A percentile compares a stretch with the other conserved stretches of the same genome.
Evolutionary conservation across 176 grass and related monocot species (phyloP).

Genomic region (Hyparrhenia diplandra): DNA sequence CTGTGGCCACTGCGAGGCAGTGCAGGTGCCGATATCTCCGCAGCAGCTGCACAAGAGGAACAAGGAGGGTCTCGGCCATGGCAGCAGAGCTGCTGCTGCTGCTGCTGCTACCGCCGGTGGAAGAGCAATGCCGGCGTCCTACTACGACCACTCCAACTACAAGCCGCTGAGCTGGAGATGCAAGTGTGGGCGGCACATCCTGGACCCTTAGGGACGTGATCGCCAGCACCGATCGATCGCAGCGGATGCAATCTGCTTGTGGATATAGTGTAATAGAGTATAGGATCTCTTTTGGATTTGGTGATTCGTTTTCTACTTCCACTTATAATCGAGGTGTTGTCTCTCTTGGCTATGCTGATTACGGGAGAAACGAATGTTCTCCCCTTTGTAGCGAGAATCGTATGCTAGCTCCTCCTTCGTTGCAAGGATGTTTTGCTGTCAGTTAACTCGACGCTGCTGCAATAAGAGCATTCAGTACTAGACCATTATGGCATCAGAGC

Average conservation of each 20-base stretch:
- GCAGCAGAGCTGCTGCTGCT: conserved; percentile 1
- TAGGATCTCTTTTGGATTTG: not conserved
- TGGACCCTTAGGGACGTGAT: conserved; percentile 38
- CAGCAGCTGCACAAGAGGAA: conserved; percentile 14
- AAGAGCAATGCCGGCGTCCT: conserved; percentile 28
- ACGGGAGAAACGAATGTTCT: too few species aligned
- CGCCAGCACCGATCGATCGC: too few species aligned
- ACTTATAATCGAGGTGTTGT: not conserved
- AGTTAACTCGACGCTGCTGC: not conserved
- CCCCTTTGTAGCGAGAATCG: not conserved
- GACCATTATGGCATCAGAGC: not conserved
- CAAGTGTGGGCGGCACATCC: conserved; percentile 52
- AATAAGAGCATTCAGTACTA: not conserved
- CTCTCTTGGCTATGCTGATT: not conserved
- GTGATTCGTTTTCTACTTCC: not conserved
- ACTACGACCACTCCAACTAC: conserved; percentile 69
- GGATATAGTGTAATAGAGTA: conserved; percentile 24
- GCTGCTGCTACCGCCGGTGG: not conserved
- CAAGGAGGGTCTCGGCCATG: conserved; percentile 23
- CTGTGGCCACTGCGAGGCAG: conserved; percentile 56
- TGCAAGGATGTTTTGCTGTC: not conserved
- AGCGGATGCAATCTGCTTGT: not conserved
- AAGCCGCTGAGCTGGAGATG: conserved; percentile 70
- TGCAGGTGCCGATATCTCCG: conserved; percentile 52
- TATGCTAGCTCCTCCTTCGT: not conserved